These are phyloP conservation scores for Aspergillus baeticus DNA, from an alignment of 495 filamentous ascomycete genomes.

Conservation along the genomic window DNA sequence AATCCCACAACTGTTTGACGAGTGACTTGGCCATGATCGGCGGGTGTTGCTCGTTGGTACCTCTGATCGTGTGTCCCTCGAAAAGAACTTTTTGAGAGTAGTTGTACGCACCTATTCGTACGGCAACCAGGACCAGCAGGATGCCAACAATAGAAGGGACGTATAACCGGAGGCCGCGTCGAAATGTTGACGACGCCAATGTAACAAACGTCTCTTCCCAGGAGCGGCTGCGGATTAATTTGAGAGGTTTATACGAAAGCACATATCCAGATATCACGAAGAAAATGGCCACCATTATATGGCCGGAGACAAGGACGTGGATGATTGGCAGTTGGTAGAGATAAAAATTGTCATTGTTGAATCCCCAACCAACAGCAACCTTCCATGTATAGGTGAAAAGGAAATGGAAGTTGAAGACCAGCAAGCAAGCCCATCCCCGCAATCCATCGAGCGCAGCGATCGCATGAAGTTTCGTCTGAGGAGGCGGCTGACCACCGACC, in stretches of 20 bases:
- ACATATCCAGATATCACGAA: slow-evolving; percentile 73
- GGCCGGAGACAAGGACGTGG: slow-evolving; percentile 61
- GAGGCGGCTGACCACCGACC: slow-evolving; percentile 33
- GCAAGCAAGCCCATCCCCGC: slow-evolving; percentile 50
- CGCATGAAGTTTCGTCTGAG: slow-evolving; percentile 36
- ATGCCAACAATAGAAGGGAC: slow-evolving; percentile 59
- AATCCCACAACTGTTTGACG: slow-evolving; percentile 46
- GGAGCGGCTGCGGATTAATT: slow-evolving; percentile 53
- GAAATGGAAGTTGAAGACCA: slow-evolving; percentile 56
- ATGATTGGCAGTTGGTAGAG: slow-evolving; percentile 64
- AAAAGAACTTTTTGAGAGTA: slow-evolving; percentile 39
- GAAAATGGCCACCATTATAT: slow-evolving; percentile 72
- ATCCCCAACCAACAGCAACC: slow-evolving; percentile 47
- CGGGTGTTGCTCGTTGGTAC: slow-evolving; percentile 48
- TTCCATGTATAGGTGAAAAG: slow-evolving; percentile 51
- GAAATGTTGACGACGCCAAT: slow-evolving; percentile 62
- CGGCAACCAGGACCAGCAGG: slow-evolving; percentile 52
- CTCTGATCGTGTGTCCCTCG: slow-evolving; percentile 42
- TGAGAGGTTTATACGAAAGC: slow-evolving; percentile 63
- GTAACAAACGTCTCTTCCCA: slow-evolving; percentile 47
- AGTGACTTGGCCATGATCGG: slow-evolving; percentile 42
- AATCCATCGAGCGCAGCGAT: slow-evolving; percentile 51
- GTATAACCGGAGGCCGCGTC: slow-evolving; percentile 62
- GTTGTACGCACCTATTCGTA: slow-evolving; percentile 51
- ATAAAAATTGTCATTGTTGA: slow-evolving; percentile 48